Evolutionary conservation across 441 rosid species (phyloP), one percentile per base, ranked within the genome.

Genomic region (Populus hybrid): DNA sequence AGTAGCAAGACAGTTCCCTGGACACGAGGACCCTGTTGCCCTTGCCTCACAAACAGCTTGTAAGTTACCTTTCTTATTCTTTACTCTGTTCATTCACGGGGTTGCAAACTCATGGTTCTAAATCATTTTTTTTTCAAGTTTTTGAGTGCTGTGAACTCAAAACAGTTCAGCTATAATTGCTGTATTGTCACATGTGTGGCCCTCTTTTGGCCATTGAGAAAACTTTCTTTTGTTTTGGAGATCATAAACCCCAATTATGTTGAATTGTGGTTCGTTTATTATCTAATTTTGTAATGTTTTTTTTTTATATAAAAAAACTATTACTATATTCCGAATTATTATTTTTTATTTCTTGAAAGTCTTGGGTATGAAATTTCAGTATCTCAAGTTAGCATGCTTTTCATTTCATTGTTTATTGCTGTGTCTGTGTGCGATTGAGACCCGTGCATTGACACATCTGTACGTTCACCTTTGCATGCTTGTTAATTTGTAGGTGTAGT

Each of bases 21-120:
- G 98, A 82, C 92, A 90, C 31, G 94, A 91, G 83, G 92, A 94
- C 82, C 99, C 98, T 1, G 78, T 88, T 2, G 83, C 77, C 72
- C 97, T 96, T 76, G 93, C 99, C 83, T 90, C 97, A 0, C 88
- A 96, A 86, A 94, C 99, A 67, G 95, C 97, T 28, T 96, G 99
- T 96, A 78, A 88, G 95, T 85, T 70, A 21, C 76, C 9, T 8
- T 53, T 16, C 61, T 53, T 71, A 31, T 36, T 74, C 71, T 26
- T 45, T 38, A 31, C 69, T 18, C 23, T 20, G 16, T 68, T 45
- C 64, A 6, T 35, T 40, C 7, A 35, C 7, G 23, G 26, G 31
- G 20, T 18, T 36, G 59, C 7, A n/a, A 28, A 26, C n/a, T 69
- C 67, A 11, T 40, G 72, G 53, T n/a, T 45, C 16, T 11, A 20